Evolutionary conservation across 495 filamentous ascomycete species (phyloP).

Genomic region (Hypomontagnella monticulosa): DNA sequence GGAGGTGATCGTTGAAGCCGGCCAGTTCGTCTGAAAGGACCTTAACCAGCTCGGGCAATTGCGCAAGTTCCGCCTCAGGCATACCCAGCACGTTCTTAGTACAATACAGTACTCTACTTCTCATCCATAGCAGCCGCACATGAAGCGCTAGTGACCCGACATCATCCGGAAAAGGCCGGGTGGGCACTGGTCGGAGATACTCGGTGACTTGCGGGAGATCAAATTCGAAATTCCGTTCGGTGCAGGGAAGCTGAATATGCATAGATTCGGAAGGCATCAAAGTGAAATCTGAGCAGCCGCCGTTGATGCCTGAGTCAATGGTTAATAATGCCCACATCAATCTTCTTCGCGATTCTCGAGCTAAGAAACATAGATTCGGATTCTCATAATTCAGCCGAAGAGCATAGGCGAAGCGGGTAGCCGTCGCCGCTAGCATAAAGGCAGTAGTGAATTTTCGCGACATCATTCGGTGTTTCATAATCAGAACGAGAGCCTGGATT

Average conservation of each 20-base stretch:
- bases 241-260: conserved; percentile 59
- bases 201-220: conserved; percentile 60
- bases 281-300: conserved; percentile 57
- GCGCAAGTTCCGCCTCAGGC: conserved; percentile 48
- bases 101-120: conserved; percentile 55
- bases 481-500: conserved; percentile 59
- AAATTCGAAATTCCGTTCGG: conserved; percentile 63
- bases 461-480: conserved; percentile 60
- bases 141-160: conserved; percentile 60
- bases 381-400: conserved; percentile 61
- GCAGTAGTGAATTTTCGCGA: conserved; percentile 56
- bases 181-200: conserved; percentile 49
- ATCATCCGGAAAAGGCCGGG: conserved; percentile 54
- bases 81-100: conserved; percentile 48
- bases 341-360: conserved; percentile 59
- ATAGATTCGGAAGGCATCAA: conserved; percentile 56
- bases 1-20: conserved; percentile 56
- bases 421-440: conserved; percentile 59
- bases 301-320: conserved; percentile 57
- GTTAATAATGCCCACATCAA: conserved; percentile 64
- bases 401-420: conserved; percentile 58
- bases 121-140: conserved; percentile 58
- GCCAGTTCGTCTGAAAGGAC: conserved; percentile 54
- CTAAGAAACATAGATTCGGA: conserved; percentile 58
- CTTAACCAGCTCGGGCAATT: conserved; percentile 52